Percentiles rank a stretch among this genome's conserved stretches.
These are phyloP conservation scores for Malassezia vespertilionis DNA, from an alignment of 1,284 basidiomycete species.

Conservation along the genomic window DNA sequence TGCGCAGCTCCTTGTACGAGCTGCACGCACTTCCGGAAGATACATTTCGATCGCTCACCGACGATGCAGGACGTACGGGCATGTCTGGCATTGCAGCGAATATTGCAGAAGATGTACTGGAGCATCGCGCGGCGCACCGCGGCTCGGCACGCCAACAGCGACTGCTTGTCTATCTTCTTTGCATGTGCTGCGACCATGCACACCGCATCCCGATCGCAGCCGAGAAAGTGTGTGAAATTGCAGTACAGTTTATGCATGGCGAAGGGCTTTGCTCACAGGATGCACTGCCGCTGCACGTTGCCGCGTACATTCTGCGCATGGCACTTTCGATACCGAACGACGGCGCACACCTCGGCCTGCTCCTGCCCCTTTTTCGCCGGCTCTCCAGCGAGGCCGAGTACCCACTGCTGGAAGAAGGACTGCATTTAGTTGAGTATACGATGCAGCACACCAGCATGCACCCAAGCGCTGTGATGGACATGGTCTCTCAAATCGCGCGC, in stretches of 20 bases:
- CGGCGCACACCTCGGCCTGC: neutral
- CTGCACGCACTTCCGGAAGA: conserved; percentile 9
- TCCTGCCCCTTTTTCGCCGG: conserved; percentile 1
- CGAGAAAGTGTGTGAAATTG: neutral
- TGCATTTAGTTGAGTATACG: conserved; percentile 12
- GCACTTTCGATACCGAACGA: neutral
- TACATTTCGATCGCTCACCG: conserved; percentile 5
- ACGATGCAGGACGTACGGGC: conserved; percentile 4
- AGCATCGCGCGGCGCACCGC: neutral
- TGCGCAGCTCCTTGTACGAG: conserved; percentile 11
- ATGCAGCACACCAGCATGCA: neutral
- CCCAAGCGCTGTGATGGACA: neutral
- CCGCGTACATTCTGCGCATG: conserved; percentile 4
- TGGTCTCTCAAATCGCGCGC: conserved; percentile 4
- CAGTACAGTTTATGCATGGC: neutral
- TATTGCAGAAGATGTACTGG: conserved; percentile 9
- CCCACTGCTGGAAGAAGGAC: conserved; percentile 8
- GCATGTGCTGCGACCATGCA: neutral
- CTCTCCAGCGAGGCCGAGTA: conserved; percentile 1
- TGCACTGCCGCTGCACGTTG: conserved; percentile 1
- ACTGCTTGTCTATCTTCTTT: conserved; percentile 6
- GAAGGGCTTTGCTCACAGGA: neutral
- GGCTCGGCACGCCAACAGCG: conserved; percentile 6
- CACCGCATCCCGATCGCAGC: conserved; percentile 4
- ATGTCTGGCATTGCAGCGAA: conserved; percentile 6